Evolutionary conservation across 176 grass and related monocot genomes (phyloP).

Genomic region (Cymbopogon citratus): DNA sequence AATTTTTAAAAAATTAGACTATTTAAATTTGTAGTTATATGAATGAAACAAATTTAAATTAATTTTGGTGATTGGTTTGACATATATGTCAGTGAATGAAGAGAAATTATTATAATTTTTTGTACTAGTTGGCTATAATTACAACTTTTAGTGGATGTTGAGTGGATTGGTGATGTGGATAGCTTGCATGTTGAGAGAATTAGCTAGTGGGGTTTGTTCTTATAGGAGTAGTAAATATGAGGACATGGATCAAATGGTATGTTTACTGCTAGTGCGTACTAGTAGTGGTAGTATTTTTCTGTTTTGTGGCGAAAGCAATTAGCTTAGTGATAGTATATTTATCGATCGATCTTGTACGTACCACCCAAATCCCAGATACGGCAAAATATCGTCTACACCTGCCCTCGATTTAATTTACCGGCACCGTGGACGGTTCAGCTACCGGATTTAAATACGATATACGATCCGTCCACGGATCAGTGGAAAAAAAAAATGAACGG

Average conservation of each 20-base stretch:
- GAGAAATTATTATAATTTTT: no score
- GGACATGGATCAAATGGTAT: background rate
- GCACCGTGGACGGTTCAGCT: conserved; percentile 33
- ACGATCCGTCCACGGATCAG: background rate
- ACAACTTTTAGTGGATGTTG: no score
- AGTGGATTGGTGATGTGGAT: no score
- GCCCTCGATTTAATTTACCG: conserved; percentile 12
- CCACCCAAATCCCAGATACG: background rate
- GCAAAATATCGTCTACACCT: background rate
- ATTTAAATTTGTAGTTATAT: no score
- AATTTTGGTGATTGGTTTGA: no score
- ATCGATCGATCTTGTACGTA: background rate
- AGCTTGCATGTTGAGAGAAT: no score
- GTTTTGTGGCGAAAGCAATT: background rate
- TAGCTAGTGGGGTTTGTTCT: no score
- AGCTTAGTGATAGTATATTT: background rate
- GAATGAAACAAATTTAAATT: no score
- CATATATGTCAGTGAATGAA: no score
- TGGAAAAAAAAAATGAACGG: background rate
- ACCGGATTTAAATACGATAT: conserved; percentile 1
- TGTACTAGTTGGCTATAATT: no score
- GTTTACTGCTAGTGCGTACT: background rate
- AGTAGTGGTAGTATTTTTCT: background rate
- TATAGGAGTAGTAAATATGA: no score
- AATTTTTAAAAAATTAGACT: no score